Percentiles rank a stretch among this genome's conserved stretches.
These are phyloP conservation scores for Aspergillus ochraceus DNA, from an alignment of 2,329 filamentous ascomycete species.

Conservation along the genomic window DNA sequence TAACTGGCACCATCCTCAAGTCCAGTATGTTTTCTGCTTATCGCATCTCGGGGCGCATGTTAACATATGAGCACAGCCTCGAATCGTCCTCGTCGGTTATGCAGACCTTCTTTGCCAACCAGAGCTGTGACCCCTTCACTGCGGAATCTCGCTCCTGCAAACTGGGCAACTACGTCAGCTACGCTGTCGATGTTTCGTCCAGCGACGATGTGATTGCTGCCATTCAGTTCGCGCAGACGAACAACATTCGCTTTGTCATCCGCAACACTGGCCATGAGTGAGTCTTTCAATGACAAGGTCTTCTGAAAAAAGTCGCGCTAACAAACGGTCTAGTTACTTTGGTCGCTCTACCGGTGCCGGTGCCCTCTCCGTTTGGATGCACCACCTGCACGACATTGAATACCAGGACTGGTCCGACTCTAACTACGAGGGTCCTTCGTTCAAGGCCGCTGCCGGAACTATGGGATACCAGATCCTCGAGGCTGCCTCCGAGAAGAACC, in stretches of 20 bases:
- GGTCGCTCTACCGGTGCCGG: constrained; percentile 64
- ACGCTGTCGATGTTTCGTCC: constrained; percentile 37
- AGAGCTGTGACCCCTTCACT: constrained; percentile 33
- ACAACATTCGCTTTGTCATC: constrained; percentile 54
- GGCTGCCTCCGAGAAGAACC: constrained; percentile 46
- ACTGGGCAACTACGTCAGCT: constrained; percentile 32
- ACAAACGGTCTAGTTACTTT: constrained; percentile 26
- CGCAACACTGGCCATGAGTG: constrained; percentile 45
- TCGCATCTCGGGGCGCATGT: no score
- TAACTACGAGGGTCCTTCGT: constrained; percentile 52
- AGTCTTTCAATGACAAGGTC: constrained; percentile 4
- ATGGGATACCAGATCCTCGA: constrained; percentile 52
- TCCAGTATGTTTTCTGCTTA: constrained; percentile 22
- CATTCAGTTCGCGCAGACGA: constrained; percentile 45
- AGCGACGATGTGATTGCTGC: constrained; percentile 29
- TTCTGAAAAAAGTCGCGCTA: neutral
- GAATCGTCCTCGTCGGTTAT: constrained; percentile 33
- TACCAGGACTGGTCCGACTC: constrained; percentile 37
- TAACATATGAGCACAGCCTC: constrained; percentile 12
- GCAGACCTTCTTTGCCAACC: constrained; percentile 33
- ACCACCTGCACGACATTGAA: constrained; percentile 31
- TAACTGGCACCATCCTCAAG: constrained; percentile 28
- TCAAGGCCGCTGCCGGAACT: constrained; percentile 57
- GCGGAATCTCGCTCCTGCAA: constrained; percentile 22
- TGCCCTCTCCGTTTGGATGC: constrained; percentile 37